These are phyloP conservation scores for Astrephomene gubernaculifera DNA, from an alignment of 139 green algal species.

Conservation along the genomic window DNA sequence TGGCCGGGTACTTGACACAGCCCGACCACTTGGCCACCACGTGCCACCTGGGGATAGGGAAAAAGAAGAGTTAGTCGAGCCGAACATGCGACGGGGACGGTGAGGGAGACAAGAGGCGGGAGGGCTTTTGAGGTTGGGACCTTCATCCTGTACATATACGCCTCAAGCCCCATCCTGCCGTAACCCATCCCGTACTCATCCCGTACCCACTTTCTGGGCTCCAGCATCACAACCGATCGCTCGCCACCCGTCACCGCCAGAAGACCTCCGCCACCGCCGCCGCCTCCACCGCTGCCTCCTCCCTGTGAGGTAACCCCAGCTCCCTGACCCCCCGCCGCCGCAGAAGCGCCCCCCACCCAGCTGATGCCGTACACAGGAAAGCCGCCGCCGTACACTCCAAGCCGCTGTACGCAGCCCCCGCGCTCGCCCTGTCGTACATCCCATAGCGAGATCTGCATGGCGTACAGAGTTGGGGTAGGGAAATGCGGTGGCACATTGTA, in stretches of 20 bases:
- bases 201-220: conserved; percentile 43
- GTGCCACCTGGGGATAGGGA: conserved; percentile 36
- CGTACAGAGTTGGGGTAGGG: not conserved
- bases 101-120: too few species aligned
- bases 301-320: too few species aligned
- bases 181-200: not conserved
- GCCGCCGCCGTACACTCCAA: conserved; percentile 11
- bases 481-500: too few species aligned
- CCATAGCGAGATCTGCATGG: conserved; percentile 48
- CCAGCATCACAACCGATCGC: conserved; percentile 47
- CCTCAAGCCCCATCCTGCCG: not conserved
- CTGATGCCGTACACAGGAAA: conserved; percentile 35
- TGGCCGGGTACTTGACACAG: conserved; percentile 41
- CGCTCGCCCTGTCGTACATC: conserved; percentile 44
- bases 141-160: too few species aligned
- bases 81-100: not conserved
- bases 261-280: conserved; percentile 6
- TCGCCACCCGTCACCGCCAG: conserved; percentile 41
- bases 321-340: not conserved
- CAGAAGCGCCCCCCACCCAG: conserved; percentile 34
- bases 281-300: not conserved
- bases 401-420: conserved; percentile 49
- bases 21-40: conserved; percentile 44
- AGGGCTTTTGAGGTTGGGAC: too few species aligned
- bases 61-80: not conserved